Base-by-base conservation (phyloP, 169 alveolate genomes). In the Neospora caninum region DNA sequence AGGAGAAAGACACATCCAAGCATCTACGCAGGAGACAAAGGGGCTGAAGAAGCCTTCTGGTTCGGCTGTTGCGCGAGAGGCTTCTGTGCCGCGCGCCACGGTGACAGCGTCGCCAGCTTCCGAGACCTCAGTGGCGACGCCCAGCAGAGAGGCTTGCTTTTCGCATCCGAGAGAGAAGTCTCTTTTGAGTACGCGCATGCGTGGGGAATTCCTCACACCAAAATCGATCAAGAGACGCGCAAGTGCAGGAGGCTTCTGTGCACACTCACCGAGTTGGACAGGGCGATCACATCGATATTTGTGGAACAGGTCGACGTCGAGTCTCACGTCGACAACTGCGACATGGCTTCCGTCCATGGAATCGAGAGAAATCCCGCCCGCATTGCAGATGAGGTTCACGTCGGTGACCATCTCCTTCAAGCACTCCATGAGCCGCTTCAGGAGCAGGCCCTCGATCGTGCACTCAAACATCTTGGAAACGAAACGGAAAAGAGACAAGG, bases 281-380 rank as follows among this genome's bases (percentile, higher is more conserved):
- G 97, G 95, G 94, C 98, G 94, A 91, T 99, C 99, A 92, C 99
- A 98, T 93, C 99, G 97, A 96, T 98, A 99, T 87, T 98, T 98
- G 95, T 98, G 99, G 96, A 99, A 99, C 13, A 99, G 99, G 80
- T 99, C 98, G 95, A 98, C 99, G 64, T 98, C 96, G 88, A 99
- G 95, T 93, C 97, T 96, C 86, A 99, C 94, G 88, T 99, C 97
- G 16, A 99, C 99, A 83, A 99, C 96, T 36, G 99, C 99, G 29
- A 99, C 99, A 95, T 99, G 99, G 93, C 99, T 98, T 80, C 99
- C 98, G 96, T 99, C 99, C 99, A 99, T 98, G 53, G 99, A 99
- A 97, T 99, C 99, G 93, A 99, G 96, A 45, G 99, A 97, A 93
- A 99, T 98, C 39, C 99, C 99, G 82, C 98, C 97, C 80, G 98